Percentiles rank a stretch among this genome's conserved stretches.
Conservation (phyloP, 1,139 yeast species). For the Candida tetrigidarum region DNA sequence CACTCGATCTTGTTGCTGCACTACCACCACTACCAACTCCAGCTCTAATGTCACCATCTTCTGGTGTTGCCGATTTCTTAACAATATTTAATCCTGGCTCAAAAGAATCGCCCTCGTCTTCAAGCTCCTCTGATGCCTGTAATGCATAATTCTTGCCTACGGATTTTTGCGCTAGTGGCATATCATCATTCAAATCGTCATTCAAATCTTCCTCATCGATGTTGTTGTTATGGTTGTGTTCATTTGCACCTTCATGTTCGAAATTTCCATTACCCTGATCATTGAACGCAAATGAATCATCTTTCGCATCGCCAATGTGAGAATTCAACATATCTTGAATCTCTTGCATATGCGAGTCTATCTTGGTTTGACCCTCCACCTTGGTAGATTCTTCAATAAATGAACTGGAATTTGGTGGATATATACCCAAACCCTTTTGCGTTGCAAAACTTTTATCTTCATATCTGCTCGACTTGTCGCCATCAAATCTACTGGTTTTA, state of each 20-base stretch:
- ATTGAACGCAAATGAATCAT: slow-evolving; percentile 12
- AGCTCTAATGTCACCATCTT: slow-evolving; percentile 11
- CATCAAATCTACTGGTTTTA: slow-evolving; percentile 1
- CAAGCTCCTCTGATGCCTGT: not conserved
- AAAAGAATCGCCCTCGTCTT: slow-evolving; percentile 7
- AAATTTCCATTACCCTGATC: not conserved
- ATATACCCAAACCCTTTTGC: slow-evolving; percentile 11
- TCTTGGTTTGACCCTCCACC: slow-evolving; percentile 13
- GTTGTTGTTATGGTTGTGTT: not conserved
- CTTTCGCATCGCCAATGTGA: slow-evolving; percentile 14
- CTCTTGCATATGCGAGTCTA: slow-evolving; percentile 43
- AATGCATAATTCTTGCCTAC: not conserved
- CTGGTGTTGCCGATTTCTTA: slow-evolving; percentile 17
- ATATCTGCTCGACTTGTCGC: slow-evolving; percentile 5
- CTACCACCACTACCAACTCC: slow-evolving; percentile 10
- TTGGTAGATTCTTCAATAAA: slow-evolving; percentile 18
- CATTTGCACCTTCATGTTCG: not conserved
- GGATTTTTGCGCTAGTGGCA: not conserved
- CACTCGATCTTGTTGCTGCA: not conserved
- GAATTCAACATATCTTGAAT: slow-evolving; percentile 45
- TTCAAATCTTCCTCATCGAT: slow-evolving; percentile 4
- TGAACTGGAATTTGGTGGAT: slow-evolving; percentile 20
- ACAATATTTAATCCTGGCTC: slow-evolving; percentile 28
- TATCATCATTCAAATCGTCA: slow-evolving; percentile 3
- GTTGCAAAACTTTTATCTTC: slow-evolving; percentile 5